A percentile compares a stretch with the other conserved stretches of the same genome.
These are phyloP conservation scores for Berberis vulgaris DNA, from an alignment of 164 flowering plant genomes.

Conservation along the genomic window DNA sequence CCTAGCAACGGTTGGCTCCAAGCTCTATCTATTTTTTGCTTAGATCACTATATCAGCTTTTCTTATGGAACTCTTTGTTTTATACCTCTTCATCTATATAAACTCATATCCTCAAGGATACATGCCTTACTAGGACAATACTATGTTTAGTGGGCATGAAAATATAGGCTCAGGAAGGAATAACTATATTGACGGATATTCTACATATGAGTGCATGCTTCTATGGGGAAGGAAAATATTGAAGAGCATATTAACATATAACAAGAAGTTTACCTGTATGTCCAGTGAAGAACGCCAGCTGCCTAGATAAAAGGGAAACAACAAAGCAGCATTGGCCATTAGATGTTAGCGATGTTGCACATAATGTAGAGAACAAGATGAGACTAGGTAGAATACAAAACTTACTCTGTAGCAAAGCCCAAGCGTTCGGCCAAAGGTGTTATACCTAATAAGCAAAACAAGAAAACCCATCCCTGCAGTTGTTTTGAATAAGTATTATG, in stretches of 20 bases:
- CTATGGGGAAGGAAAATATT: background rate
- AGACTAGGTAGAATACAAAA: background rate
- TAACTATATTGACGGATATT: background rate
- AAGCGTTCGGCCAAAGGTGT: conserved; percentile 65
- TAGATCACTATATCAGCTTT: no score
- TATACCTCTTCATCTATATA: no score
- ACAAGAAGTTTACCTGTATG: conserved; percentile 42
- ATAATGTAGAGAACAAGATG: no score
- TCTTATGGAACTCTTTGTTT: no score
- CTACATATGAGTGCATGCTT: no score
- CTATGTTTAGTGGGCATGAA: no score
- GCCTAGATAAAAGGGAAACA: conserved; percentile 27
- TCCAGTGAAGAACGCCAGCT: conserved; percentile 65
- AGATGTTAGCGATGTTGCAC: background rate
- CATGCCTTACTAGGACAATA: no score
- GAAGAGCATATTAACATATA: background rate
- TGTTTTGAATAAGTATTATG: background rate
- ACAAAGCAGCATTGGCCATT: background rate
- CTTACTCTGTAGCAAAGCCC: conserved; percentile 66
- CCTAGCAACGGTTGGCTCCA: no score
- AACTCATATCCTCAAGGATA: no score
- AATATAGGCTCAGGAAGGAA: no score
- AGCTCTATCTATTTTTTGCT: no score
- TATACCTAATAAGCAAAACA: conserved; percentile 58
- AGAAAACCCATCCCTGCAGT: conserved; percentile 59